Evolutionary conservation across 2,329 filamentous ascomycete species (phyloP).

Genomic region (Monilinia vaccinii-corymbosi): DNA sequence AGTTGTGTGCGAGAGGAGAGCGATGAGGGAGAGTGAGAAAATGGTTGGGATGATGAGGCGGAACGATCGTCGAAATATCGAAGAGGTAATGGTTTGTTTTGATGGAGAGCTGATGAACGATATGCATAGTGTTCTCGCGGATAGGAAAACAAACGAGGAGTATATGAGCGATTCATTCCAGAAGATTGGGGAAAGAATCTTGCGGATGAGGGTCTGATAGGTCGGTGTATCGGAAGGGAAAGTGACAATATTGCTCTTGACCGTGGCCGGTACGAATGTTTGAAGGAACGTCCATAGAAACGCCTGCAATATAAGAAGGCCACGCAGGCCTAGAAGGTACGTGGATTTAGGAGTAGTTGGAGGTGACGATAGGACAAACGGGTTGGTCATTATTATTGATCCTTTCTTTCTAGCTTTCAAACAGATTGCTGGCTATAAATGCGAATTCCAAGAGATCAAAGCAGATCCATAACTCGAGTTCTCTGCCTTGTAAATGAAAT

Average conservation of each 20-base stretch:
- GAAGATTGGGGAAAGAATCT: slow-evolving; percentile 35
- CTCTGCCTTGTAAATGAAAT: background rate
- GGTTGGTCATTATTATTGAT: background rate
- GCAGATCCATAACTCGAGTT: no score
- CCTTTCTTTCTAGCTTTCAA: background rate
- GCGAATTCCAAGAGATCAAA: background rate
- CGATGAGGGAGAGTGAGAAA: slow-evolving; percentile 33
- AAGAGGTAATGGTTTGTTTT: slow-evolving; percentile 31
- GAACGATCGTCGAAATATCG: slow-evolving; percentile 35
- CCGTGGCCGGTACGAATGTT: slow-evolving; percentile 35
- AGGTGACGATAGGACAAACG: background rate
- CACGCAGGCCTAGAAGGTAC: slow-evolving; percentile 6
- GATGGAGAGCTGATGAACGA: slow-evolving; percentile 34
- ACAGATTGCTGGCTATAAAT: background rate
- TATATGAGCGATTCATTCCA: slow-evolving; percentile 39
- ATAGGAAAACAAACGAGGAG: slow-evolving; percentile 38
- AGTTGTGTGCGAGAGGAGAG: slow-evolving; percentile 30
- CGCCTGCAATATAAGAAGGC: slow-evolving; percentile 27
- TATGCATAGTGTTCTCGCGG: slow-evolving; percentile 34
- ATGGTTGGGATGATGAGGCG: slow-evolving; percentile 35
- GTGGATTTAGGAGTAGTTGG: background rate
- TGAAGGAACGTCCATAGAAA: slow-evolving; percentile 38
- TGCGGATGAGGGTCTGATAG: slow-evolving; percentile 35
- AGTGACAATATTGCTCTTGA: slow-evolving; percentile 19
- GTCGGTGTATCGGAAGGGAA: slow-evolving; percentile 30